phyloP scores from a whole-genome alignment of 2,329 filamentous ascomycete species.

The Fusarium buharicum region DNA sequence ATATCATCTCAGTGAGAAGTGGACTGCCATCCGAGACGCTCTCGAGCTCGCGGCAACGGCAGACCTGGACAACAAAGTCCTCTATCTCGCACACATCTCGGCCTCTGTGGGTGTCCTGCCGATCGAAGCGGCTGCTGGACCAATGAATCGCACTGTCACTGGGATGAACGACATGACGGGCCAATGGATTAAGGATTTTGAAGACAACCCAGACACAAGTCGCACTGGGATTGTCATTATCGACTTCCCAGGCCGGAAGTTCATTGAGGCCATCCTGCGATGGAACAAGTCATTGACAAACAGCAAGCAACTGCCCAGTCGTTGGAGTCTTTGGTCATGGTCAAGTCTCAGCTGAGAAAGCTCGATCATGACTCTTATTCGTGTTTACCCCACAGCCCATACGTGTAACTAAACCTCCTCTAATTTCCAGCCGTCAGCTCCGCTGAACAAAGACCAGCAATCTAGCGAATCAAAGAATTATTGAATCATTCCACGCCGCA shows the following conservation, averaged over 20 bases:
- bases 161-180: constrained; percentile 64
- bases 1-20: constrained; percentile 58
- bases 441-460: constrained; percentile 7
- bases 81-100: constrained; percentile 60
- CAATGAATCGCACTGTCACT: constrained; percentile 53
- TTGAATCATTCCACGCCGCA: constrained; percentile 12
- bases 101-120: constrained; percentile 61
- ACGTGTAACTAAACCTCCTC: constrained; percentile 12
- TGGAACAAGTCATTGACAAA: constrained; percentile 52
- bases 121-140: constrained; percentile 61
- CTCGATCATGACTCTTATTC: not conserved
- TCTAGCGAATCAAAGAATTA: constrained; percentile 25
- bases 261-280: constrained; percentile 55
- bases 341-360: constrained; percentile 22
- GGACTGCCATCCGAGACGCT: constrained; percentile 55
- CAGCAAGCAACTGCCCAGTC: constrained; percentile 5
- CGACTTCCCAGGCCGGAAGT: constrained; percentile 58
- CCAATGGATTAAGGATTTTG: constrained; percentile 53
- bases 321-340: constrained; percentile 11
- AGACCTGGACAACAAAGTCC: constrained; percentile 48
- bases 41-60: constrained; percentile 52
- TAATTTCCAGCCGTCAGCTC: constrained; percentile 30
- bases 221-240: constrained; percentile 60
- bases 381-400: constrained; percentile 16
- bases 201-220: constrained; percentile 41